A percentile compares a stretch with the other conserved stretches of the same genome.
phyloP scores from a whole-genome alignment of 2,329 filamentous ascomycete genomes.

The Ophidiomyces ophidiicola region DNA sequence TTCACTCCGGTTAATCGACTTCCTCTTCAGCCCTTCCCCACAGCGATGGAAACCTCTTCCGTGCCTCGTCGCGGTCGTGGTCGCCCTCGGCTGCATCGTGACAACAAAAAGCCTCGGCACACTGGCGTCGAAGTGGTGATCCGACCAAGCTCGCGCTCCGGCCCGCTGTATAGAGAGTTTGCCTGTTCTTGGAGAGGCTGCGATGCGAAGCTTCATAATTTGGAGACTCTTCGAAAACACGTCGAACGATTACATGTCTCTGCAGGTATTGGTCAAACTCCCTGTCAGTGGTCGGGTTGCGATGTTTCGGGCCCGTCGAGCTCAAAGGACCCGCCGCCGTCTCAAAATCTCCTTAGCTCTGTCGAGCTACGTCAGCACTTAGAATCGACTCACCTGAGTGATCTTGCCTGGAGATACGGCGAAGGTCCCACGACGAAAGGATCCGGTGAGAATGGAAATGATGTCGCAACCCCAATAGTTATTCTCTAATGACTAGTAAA shows the following conservation, averaged over 20 bases:
- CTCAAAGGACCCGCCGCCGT: not conserved
- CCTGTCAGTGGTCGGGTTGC: conserved; percentile 27
- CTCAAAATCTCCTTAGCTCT: conserved; percentile 16
- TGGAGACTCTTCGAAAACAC: conserved; percentile 48
- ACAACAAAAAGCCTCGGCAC: conserved; percentile 13
- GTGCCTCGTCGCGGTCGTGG: conserved; percentile 17
- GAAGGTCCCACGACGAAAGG: conserved; percentile 44
- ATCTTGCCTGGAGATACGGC: conserved; percentile 46
- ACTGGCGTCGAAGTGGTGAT: conserved; percentile 18
- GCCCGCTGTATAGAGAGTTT: conserved; percentile 34
- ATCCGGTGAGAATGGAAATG: conserved; percentile 39
- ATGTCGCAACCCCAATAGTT: conserved; percentile 13
- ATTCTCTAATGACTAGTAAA: conserved; percentile 14
- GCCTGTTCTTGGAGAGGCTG: conserved; percentile 49
- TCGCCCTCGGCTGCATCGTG: conserved; percentile 24
- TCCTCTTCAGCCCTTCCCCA: too few species aligned
- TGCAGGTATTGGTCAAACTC: conserved; percentile 15
- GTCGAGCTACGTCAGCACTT: conserved; percentile 42
- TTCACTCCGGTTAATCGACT: too few species aligned
- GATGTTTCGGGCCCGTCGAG: not conserved
- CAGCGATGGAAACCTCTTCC: too few species aligned
- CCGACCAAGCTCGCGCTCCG: conserved; percentile 10
- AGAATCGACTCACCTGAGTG: conserved; percentile 40
- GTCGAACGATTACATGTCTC: conserved; percentile 43
- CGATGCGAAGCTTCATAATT: conserved; percentile 47